A percentile compares a stretch with the other conserved stretches of the same genome.
Conservation (phyloP, 306 rosid genomes). For the Fragaria ananassa region DNA sequence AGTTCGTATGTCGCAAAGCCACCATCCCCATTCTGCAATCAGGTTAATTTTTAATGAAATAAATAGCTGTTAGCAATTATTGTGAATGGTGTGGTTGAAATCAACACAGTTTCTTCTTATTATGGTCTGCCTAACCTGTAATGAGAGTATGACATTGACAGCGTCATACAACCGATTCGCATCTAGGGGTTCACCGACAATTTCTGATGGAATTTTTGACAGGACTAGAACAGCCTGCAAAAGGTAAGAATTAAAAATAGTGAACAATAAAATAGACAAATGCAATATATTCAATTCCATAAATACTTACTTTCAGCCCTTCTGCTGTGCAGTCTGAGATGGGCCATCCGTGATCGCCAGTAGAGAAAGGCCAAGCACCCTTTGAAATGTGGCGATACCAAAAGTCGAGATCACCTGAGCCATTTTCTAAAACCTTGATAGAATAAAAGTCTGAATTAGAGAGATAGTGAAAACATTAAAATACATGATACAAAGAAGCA, state of each 20-base stretch:
- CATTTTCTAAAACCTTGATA: slow-evolving; percentile 63
- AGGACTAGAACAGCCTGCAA: slow-evolving; percentile 64
- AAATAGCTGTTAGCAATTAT: neutral
- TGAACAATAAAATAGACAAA: slow-evolving; percentile 13
- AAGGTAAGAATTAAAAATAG: slow-evolving; percentile 13
- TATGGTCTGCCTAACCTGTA: slow-evolving; percentile 58
- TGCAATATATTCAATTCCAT: slow-evolving; percentile 8
- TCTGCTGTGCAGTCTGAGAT: slow-evolving; percentile 93
- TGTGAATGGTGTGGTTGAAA: neutral
- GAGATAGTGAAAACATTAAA: neutral
- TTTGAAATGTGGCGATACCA: slow-evolving; percentile 94
- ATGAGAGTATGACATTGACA: slow-evolving; percentile 74
- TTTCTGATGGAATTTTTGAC: slow-evolving; percentile 58
- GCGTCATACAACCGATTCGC: slow-evolving; percentile 53
- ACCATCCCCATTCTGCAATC: slow-evolving; percentile 68
- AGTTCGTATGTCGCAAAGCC: slow-evolving; percentile 91
- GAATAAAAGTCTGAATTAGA: slow-evolving; percentile 12
- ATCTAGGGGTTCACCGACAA: slow-evolving; percentile 71
- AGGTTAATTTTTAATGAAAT: slow-evolving; percentile 10
- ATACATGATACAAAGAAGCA: neutral
- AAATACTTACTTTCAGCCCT: slow-evolving; percentile 64
- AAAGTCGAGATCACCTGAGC: slow-evolving; percentile 58
- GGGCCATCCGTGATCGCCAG: slow-evolving; percentile 94
- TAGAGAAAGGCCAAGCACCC: slow-evolving; percentile 94
- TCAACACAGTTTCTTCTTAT: neutral